Percentiles rank a stretch among this genome's conserved stretches.
Conservation (phyloP, 805 yeast genomes). For the Saccharomycopsis malanga region DNA sequence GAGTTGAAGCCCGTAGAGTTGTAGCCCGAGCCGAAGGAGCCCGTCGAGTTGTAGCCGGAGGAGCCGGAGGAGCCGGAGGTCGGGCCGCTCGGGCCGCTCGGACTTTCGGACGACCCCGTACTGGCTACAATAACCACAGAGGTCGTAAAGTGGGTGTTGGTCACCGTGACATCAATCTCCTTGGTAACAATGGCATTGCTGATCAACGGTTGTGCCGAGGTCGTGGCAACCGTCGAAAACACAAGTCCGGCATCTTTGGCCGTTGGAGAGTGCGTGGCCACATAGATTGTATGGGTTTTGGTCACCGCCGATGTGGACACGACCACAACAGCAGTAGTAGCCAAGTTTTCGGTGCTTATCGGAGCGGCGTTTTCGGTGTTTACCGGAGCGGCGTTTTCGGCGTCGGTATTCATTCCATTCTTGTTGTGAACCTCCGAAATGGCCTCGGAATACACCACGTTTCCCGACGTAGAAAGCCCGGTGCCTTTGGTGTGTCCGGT, state of each 20-base stretch:
- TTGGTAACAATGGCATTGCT: neutral
- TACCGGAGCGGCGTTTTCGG: constrained; percentile 2
- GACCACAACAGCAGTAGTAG: constrained; percentile 8
- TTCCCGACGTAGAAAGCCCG: constrained; percentile 5
- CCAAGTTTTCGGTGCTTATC: neutral
- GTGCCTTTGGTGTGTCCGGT: neutral
- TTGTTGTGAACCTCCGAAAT: neutral
- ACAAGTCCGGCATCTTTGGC: constrained; percentile 9
- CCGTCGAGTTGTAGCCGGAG: neutral
- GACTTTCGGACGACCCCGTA: neutral
- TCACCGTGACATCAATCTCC: neutral
- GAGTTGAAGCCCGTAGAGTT: constrained; percentile 1
- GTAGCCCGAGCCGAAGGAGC: neutral
- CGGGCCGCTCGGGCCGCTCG: neutral
- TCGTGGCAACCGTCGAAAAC: constrained; percentile 1
- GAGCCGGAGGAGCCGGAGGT: constrained; percentile 4
- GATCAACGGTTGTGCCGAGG: constrained; percentile 11
- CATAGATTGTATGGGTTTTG: constrained; percentile 13
- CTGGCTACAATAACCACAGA: neutral
- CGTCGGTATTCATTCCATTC: neutral
- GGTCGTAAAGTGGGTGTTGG: constrained; percentile 9
- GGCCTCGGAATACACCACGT: constrained; percentile 12
- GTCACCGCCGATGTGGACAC: constrained; percentile 5
- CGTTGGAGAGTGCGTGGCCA: constrained; percentile 10
- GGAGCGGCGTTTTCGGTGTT: neutral